Evolutionary conservation across 2,329 filamentous ascomycete genomes (phyloP), one percentile per base, ranked within the genome.

Genomic region (Beauveria caledonica): DNA sequence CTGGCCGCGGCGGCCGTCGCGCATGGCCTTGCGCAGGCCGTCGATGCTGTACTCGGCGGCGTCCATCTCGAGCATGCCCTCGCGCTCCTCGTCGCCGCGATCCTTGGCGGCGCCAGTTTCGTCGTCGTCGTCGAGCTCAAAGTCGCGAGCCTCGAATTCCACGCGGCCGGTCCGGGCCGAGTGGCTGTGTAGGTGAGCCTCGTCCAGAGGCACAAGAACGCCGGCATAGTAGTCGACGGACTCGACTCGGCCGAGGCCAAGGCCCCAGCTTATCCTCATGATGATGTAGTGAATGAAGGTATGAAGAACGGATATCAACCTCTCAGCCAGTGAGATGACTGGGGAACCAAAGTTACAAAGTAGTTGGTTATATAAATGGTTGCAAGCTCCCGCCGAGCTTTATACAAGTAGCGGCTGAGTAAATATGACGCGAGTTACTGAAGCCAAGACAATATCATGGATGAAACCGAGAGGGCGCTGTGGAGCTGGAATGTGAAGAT

Each of bases 11-110:
- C 86, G 84, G 5, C 80, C 79, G 63, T 83, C 80, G 58, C 81
- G 74, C 60, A 90, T 83, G 67, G 90, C 88, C 61, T 81, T 83
- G 65, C 86, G 81, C 63, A 93, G 74, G 5, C 81, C 81, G 65
- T 90, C 87, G 59, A 93, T 77, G 45, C 86, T 90, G 67, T 88
- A 85, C 67, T 83, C 82, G 62, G 76, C 77, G 2, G 76, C 77
- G 53, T 75, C 75, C 73, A 79, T 82, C 67, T 79, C 73, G 61
- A 85, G 68, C 79, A 85, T 83, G 11, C 79, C 78, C 62, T 77
- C 71, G 50, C 74, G 67, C 71, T 77, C 71, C 64, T 72, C 66
- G 64, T 76, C 75, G n/a, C 72, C 72, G 19, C 23, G 57, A 61
- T 73, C 70, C 60, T 70, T 70, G 60, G 62, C 63, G 10, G 68